Conservation (phyloP, 2,329 filamentous ascomycete species). For the Epicoccum sorghinum region DNA sequence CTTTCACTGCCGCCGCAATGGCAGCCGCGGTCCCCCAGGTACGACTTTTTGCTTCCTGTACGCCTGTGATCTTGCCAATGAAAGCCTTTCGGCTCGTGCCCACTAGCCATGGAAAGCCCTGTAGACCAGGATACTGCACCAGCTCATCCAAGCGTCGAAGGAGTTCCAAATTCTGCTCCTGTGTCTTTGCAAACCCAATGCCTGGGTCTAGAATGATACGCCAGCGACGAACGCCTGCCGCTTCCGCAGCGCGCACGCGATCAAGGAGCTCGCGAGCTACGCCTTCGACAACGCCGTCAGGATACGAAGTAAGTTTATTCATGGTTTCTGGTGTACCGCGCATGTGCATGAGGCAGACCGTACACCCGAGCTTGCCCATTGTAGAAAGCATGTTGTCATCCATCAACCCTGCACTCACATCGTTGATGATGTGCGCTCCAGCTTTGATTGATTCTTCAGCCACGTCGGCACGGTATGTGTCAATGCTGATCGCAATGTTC, state of each 20-base stretch:
- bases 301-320: constrained; percentile 68
- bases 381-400: constrained; percentile 83
- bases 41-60: constrained; percentile 71
- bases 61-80: constrained; percentile 80
- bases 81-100: constrained; percentile 91
- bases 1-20: constrained; percentile 81
- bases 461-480: constrained; percentile 88
- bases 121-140: constrained; percentile 55
- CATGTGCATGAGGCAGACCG: constrained; percentile 91
- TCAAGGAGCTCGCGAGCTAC: constrained; percentile 71
- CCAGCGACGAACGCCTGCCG: constrained; percentile 86
- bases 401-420: constrained; percentile 82
- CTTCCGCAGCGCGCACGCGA: constrained; percentile 76
- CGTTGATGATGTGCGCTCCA: constrained; percentile 93
- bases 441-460: constrained; percentile 76
- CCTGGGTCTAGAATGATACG: constrained; percentile 94
- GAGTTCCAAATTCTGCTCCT: constrained; percentile 80
- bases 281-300: constrained; percentile 67
- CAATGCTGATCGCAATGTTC: constrained; percentile 78
- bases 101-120: constrained; percentile 83
- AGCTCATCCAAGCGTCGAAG: constrained; percentile 71
- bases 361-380: constrained; percentile 76
- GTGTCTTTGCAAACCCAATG: constrained; percentile 89
- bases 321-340: constrained; percentile 85
- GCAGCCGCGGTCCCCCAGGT: constrained; percentile 87